These are phyloP conservation scores for Tetrahymena borealis DNA, from an alignment of 73 alveolate species.

Conservation along the genomic window DNA sequence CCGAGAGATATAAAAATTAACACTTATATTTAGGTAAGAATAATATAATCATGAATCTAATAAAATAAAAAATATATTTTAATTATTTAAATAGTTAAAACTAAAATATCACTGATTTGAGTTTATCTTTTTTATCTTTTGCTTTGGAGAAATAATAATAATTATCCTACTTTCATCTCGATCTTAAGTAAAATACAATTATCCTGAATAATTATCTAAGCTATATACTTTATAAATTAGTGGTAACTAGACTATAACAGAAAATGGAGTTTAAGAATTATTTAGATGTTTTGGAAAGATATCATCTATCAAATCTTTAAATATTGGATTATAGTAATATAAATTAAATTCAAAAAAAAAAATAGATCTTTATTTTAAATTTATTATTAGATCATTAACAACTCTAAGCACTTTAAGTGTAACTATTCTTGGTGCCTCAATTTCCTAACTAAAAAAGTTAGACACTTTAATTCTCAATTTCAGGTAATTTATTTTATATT, in stretches of 20 bases:
- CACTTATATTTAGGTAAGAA: too few species aligned
- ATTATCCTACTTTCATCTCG: neutral
- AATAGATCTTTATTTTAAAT: neutral
- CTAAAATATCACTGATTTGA: neutral
- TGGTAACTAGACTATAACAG: neutral
- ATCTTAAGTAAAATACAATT: neutral
- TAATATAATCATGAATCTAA: neutral
- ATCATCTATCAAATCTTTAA: neutral
- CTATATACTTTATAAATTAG: neutral
- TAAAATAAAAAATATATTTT: neutral
- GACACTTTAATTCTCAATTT: neutral
- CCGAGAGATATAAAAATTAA: too few species aligned
- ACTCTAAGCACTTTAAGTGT: neutral
- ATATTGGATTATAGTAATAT: neutral
- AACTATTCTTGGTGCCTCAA: neutral
- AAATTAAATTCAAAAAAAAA: neutral
- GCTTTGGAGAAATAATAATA: neutral
- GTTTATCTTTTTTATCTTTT: neutral
- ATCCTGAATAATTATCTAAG: neutral
- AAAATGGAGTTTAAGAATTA: neutral
- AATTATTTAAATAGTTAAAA: neutral
- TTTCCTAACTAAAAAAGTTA: neutral
- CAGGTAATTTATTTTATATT: too few species aligned
- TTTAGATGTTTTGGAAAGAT: neutral
- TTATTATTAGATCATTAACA: neutral